Conservation (phyloP, 345 rosid genomes). For the Sonneratia alba region DNA sequence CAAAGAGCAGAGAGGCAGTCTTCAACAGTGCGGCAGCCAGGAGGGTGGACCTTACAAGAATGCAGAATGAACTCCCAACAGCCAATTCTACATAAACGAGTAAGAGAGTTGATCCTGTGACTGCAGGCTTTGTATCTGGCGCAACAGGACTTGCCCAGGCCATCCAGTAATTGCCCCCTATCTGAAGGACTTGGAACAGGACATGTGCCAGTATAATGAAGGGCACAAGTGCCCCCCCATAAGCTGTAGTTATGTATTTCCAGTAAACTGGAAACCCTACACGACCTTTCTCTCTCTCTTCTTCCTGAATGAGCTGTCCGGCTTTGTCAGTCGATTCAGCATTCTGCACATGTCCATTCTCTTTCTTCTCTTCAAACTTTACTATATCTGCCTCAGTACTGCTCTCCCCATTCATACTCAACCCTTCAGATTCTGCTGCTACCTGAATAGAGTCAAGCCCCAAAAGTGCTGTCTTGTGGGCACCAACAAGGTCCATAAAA, state of each 20-base stretch:
- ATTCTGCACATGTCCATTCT: slow-evolving; percentile 16
- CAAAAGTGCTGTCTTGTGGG: slow-evolving; percentile 56
- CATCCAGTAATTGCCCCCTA: slow-evolving; percentile 80
- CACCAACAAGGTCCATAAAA: slow-evolving; percentile 72
- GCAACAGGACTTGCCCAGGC: slow-evolving; percentile 62
- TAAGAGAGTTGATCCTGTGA: slow-evolving; percentile 27
- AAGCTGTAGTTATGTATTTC: slow-evolving; percentile 53
- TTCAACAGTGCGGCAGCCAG: slow-evolving; percentile 40
- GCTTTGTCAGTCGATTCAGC: slow-evolving; percentile 29
- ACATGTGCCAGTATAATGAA: slow-evolving; percentile 44
- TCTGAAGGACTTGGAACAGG: slow-evolving; percentile 47
- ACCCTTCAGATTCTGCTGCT: slow-evolving; percentile 16
- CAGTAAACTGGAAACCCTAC: slow-evolving; percentile 65
- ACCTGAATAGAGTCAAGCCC: slow-evolving; percentile 32
- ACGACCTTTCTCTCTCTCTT: slow-evolving; percentile 78
- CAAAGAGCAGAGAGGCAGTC: slow-evolving; percentile 55
- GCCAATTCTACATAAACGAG: slow-evolving; percentile 47
- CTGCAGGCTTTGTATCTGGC: slow-evolving; percentile 34
- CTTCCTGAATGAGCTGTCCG: slow-evolving; percentile 76
- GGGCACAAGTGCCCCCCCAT: slow-evolving; percentile 61
- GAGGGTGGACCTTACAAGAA: slow-evolving; percentile 36
- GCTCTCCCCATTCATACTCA: slow-evolving; percentile 15
- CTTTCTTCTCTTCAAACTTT: slow-evolving; percentile 13
- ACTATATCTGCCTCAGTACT: background rate
- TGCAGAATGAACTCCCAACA: slow-evolving; percentile 44